Evolutionary conservation across 148 eudicot species (phyloP).

Genomic region (Euryodendron excelsum): DNA sequence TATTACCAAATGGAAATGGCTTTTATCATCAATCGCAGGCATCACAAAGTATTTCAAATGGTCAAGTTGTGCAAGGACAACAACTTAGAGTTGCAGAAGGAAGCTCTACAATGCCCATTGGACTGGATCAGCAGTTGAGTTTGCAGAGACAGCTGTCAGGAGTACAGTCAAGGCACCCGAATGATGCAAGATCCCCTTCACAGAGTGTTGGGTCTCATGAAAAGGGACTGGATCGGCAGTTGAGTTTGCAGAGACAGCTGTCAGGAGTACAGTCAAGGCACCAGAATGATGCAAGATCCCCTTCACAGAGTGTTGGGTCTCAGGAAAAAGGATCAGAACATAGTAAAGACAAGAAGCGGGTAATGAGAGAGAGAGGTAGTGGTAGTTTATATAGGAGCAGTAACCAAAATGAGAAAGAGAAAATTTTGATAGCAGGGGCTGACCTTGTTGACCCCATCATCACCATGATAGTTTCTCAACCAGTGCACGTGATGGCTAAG

Average conservation of each 20-base stretch:
- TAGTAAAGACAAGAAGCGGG: slow-evolving; percentile 48
- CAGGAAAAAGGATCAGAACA: slow-evolving; percentile 57
- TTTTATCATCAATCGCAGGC: slow-evolving; percentile 47
- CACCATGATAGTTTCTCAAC: slow-evolving; percentile 69
- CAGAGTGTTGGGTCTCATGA: slow-evolving; percentile 67
- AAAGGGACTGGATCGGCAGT: slow-evolving; percentile 46
- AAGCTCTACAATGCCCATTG: slow-evolving; percentile 40
- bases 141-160: slow-evolving; percentile 58
- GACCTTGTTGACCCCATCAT: slow-evolving; percentile 67
- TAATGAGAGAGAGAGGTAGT: slow-evolving; percentile 45
- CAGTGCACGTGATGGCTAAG: slow-evolving; percentile 59
- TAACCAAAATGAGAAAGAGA: slow-evolving; percentile 46
- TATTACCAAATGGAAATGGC: slow-evolving; percentile 48
- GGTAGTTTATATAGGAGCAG: slow-evolving; percentile 44
- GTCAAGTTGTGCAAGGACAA: slow-evolving; percentile 41
- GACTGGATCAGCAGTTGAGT: slow-evolving; percentile 55
- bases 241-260: slow-evolving; percentile 59
- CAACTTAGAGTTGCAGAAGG: slow-evolving; percentile 38
- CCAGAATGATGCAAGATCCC: slow-evolving; percentile 45
- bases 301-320: slow-evolving; percentile 64
- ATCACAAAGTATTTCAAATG: slow-evolving; percentile 49
- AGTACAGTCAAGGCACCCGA: slow-evolving; percentile 34
- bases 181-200: slow-evolving; percentile 51
- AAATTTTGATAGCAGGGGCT: slow-evolving; percentile 37
- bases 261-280: slow-evolving; percentile 43